Evolutionary conservation across 768 basidiomycete genomes (phyloP), one percentile per base, ranked within the genome.

Genomic region (Artomyces pyxidatus): DNA sequence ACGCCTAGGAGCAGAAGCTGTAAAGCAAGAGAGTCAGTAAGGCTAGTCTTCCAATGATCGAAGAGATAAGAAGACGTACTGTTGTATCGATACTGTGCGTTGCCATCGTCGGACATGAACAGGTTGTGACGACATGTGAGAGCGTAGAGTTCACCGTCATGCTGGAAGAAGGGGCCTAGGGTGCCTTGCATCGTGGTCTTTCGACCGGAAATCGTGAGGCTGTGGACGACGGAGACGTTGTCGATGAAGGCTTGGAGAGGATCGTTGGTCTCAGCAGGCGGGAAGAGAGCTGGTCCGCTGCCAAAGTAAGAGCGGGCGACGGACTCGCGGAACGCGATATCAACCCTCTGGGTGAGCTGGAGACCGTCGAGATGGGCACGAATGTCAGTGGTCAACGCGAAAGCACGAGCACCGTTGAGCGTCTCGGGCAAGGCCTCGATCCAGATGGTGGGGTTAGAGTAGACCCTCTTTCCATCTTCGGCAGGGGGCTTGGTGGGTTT

Each of bases 141-240:
- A 37, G 51, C 63, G 32, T 69, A 68, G 48, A 68, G 67, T 10
- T 61, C 54, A 5, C 62, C 42, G 25, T 58, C 61, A 1, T 55
- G 52, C 19, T 48, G 14, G 52, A 73, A 67, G 46, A 68, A 73
- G 40, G 65, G 60, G 8, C 68, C 68, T 7, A 71, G 22, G 1
- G 69, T 72, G 8, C 72, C 71, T 55, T 71, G 66, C 51, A 52
- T 61, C 4, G 45, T 30, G 3, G 65, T 69, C 54, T 58, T 61
- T 38, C 42, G 38, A 45, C 68, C 61, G 45, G 69, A 59, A 37
- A 72, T 70, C 5, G 61, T 63, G 12, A 68, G 61, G 49, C 70
- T 54, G 42, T 70, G 72, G 1, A 66, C 44, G 46, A 63, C 60
- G n/a, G 71, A 64, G 29, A 73, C 47, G 6, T 43, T 47, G 51